phyloP scores from a whole-genome alignment of 2,329 filamentous ascomycete species.

The Helminthosporium solani region DNA sequence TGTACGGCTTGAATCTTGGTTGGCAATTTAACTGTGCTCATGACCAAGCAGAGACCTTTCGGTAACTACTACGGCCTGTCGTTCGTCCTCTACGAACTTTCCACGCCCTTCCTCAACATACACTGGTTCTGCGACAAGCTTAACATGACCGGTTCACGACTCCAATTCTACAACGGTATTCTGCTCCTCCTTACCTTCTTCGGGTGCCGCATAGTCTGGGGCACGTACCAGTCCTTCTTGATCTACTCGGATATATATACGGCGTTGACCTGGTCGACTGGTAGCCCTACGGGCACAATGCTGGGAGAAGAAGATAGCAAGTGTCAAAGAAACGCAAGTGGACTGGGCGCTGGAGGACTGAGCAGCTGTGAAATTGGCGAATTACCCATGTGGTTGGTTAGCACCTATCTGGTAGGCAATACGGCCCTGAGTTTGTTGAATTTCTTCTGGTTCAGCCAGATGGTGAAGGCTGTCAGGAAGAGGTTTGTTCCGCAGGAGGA shows the following conservation, averaged over 20 bases:
- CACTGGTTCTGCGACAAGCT: constrained; percentile 92
- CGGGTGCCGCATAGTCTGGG: constrained; percentile 73
- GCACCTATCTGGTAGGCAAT: constrained; percentile 70
- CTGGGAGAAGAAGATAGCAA: constrained; percentile 41
- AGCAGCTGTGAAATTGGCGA: constrained; percentile 26
- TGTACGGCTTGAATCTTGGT: constrained; percentile 55
- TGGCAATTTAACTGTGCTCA: constrained; percentile 11
- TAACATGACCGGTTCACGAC: constrained; percentile 69
- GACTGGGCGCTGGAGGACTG: constrained; percentile 13
- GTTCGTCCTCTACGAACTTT: constrained; percentile 85
- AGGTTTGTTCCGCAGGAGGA: constrained; percentile 57
- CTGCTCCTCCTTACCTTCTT: constrained; percentile 72
- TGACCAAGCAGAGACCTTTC: constrained; percentile 65
- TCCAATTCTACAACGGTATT: constrained; percentile 77
- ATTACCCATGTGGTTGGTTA: constrained; percentile 68
- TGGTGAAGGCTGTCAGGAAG: constrained; percentile 78
- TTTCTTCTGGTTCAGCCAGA: constrained; percentile 82
- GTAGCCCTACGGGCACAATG: constrained; percentile 14
- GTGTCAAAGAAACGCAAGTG: constrained; percentile 49
- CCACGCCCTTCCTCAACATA: constrained; percentile 79
- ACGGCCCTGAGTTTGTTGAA: constrained; percentile 72
- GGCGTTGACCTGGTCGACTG: constrained; percentile 34
- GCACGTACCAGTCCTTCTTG: constrained; percentile 66
- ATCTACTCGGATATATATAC: constrained; percentile 68
- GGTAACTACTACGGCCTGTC: constrained; percentile 78